phyloP scores from a whole-genome alignment of 139 green algal genomes.

The Chlorella sp. region DNA sequence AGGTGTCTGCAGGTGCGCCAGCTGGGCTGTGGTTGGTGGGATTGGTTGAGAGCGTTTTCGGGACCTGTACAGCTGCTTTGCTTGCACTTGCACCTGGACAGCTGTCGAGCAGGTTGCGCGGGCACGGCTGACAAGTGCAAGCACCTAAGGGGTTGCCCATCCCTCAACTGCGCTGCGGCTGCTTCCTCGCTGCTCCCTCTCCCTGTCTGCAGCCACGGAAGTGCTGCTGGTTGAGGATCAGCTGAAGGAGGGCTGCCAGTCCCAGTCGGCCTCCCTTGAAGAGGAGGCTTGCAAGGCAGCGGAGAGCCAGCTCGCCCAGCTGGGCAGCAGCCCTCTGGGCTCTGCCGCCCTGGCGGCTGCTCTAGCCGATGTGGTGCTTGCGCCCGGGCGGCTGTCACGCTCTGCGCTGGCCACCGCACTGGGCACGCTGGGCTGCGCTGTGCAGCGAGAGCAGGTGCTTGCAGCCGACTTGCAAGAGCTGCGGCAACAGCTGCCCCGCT shows the following conservation, averaged over 20 bases:
- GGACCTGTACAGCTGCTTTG: no score
- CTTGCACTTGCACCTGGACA: no score
- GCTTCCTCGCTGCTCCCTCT: neutral
- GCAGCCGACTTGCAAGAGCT: constrained; percentile 9
- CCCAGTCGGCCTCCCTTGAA: neutral
- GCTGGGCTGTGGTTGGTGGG: no score
- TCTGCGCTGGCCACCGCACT: constrained; percentile 22
- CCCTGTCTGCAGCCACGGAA: neutral
- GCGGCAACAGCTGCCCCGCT: constrained; percentile 12
- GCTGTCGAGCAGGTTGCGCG: no score
- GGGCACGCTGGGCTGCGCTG: neutral
- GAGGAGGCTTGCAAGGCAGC: neutral
- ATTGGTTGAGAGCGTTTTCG: no score
- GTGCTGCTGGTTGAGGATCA: constrained; percentile 46
- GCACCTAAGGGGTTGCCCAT: no score
- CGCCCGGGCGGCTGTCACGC: constrained; percentile 32
- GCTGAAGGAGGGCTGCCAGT: neutral
- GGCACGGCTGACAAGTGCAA: no score
- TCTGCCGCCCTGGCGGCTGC: constrained; percentile 8
- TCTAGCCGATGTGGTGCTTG: constrained; percentile 12
- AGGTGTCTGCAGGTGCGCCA: neutral
- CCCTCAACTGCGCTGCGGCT: neutral
- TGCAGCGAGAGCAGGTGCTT: constrained; percentile 8
- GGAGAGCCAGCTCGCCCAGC: constrained; percentile 12
- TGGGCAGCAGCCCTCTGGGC: neutral